Evolutionary conservation across 257 asterid species (phyloP), one percentile per base, ranked within the genome.

Genomic region (Orobanche coerulescens): DNA sequence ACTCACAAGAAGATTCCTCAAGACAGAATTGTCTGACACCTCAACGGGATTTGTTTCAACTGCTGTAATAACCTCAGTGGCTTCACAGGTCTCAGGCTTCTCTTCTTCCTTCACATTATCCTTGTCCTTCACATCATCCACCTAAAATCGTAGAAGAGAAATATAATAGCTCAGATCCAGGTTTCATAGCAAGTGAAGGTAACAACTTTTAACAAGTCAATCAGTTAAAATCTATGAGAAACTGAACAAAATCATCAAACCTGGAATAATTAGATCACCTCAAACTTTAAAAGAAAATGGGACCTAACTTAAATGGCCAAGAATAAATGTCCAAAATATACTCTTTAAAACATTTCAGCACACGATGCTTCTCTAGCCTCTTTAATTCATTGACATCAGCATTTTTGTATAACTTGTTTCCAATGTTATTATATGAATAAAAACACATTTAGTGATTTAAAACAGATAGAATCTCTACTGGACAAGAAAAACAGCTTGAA

Each of bases 1-100:
- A 88, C 98, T 92, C 92, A 92, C 98, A 78, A 88, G 95, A 86
- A 92, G 98, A 83, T 83, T 88, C 84, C 83, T 80, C 55, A 92
- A 73, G 71, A 86, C 94, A 43, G 46, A 68, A 47, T 86, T 83
- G 71, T 84, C 85, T 0, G 82, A 28, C 63, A 37, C 71, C 69
- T 72, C 79, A 71, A 31, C 76, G 6, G 85, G 82, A 63, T 75
- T 59, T 6, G 80, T 64, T 69, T 78, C 86, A 56, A 24, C 79
- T 23, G 73, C 75, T 24, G 68, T 33, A 52, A 25, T 53, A 51
- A 67, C 31, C 69, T 75, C 83, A 5, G 49, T 54, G 26, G 77
- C 77, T 64, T 77, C 61, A 50, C 39, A 78, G 28, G 51, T 51
- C 75, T 69, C 73, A 14, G 34, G 58, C 48, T 70, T 68, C 67